Evolutionary conservation across 202 grass and related monocot genomes (phyloP), one percentile per base, ranked within the genome.

Genomic region (Zizania palustris): DNA sequence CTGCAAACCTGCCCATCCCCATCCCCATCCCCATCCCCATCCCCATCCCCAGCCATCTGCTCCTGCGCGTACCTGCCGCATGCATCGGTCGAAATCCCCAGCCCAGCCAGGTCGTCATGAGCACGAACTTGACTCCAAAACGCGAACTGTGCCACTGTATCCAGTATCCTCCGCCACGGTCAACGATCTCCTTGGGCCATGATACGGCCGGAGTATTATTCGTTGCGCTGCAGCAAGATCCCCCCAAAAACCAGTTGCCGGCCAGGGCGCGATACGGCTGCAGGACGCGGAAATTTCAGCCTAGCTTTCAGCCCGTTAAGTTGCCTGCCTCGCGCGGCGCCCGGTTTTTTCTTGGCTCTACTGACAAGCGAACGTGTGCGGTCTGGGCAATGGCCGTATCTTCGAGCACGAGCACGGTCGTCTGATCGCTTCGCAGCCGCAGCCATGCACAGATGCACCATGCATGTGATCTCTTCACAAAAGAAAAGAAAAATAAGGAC

Each of bases 231-330:
- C 20, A 28, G 28, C 66, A 45, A 33, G 85, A 82, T 78, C 73
- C 73, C 73, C 60, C 15, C 19, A 45, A 54, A 38, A 64, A 71
- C 34, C 46, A 43, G 79, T 39, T 79, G 58, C 34, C 57, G 60
- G 79, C 33, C 79, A 67, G 20, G 68, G 6, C 6, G 45, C 45
- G 80, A 61, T 44, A 35, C 55, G 80, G 54, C 74, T 73, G 80
- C 38, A 74, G 63, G 56, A 68, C 63, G 83, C 83, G 80, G 74
- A 83, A 74, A 45, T 78, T 83, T 67, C 79, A 68, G 80, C 57
- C n/a, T n/a, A n/a, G n/a, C n/a, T n/a, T n/a, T n/a, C n/a, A n/a
- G n/a, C n/a, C n/a, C n/a, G n/a, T n/a, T n/a, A 41, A 14, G 1
- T 12, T 49, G 46, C 46, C n/a, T 19, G 51, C 51, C n/a, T 54